Percentiles rank a stretch among this genome's conserved stretches.
These are phyloP conservation scores for Discostella stelligeroides DNA, from an alignment of 108 stramenopile species.

Conservation along the genomic window DNA sequence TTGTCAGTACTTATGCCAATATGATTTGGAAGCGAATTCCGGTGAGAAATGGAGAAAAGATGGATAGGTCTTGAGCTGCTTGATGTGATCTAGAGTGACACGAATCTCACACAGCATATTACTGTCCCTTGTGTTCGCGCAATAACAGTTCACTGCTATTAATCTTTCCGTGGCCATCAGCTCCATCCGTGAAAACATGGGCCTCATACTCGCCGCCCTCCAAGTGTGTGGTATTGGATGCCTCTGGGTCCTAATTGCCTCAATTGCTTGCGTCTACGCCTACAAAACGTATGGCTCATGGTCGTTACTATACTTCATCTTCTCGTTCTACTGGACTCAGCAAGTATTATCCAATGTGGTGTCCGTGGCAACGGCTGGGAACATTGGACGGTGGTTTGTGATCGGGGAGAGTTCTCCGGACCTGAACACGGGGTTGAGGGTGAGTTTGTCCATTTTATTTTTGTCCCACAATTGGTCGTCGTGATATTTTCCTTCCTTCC, in stretches of 20 bases:
- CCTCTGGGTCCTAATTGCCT: conserved; percentile 52
- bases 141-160: not conserved
- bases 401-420: not conserved
- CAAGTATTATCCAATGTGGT: conserved; percentile 71
- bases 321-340: conserved; percentile 70
- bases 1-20: conserved; percentile 6
- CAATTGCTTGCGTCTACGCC: conserved; percentile 2
- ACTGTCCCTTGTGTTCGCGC: not conserved
- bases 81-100: no score
- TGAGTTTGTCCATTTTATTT: not conserved
- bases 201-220: conserved; percentile 50
- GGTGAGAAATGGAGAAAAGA: not conserved
- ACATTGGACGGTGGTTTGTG: conserved; percentile 63
- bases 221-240: conserved; percentile 43
- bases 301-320: not conserved
- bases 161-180: conserved; percentile 42
- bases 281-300: not conserved
- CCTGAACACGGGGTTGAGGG: not conserved
- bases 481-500: no score
- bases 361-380: conserved; percentile 66
- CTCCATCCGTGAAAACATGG: conserved; percentile 55
- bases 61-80: no score
- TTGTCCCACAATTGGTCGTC: no score
- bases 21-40: not conserved
- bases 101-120: not conserved